Evolutionary conservation across 805 yeast species (phyloP).

Genomic region (Pichia thaimueangensis): DNA sequence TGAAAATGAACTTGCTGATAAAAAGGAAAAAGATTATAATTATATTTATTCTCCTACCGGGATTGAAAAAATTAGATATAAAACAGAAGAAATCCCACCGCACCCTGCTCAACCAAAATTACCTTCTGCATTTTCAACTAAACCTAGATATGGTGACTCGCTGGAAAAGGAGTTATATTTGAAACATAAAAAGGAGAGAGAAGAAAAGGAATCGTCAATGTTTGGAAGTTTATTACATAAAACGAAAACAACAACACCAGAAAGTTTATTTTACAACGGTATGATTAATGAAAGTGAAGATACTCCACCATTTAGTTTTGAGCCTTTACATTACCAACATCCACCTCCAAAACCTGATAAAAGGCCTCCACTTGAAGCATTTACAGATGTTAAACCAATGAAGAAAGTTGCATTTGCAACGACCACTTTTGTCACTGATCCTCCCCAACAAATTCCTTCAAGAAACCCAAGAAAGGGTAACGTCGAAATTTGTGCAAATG

Average conservation of each 20-base stretch:
- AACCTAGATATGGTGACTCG: slow-evolving; percentile 26
- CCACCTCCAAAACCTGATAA: slow-evolving; percentile 27
- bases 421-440: slow-evolving; percentile 67
- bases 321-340: slow-evolving; percentile 19
- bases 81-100: slow-evolving; percentile 41
- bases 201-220: slow-evolving; percentile 18
- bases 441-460: slow-evolving; percentile 93
- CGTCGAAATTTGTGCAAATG: slow-evolving; percentile 37
- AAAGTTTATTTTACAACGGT: slow-evolving; percentile 14
- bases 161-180: slow-evolving; percentile 20
- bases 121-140: slow-evolving; percentile 41
- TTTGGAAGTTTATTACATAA: slow-evolving; percentile 29
- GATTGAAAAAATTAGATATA: slow-evolving; percentile 26
- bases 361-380: slow-evolving; percentile 25
- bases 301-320: slow-evolving; percentile 17
- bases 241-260: slow-evolving; percentile 20
- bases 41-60: slow-evolving; percentile 22
- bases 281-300: slow-evolving; percentile 19
- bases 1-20: background rate
- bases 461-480: slow-evolving; percentile 76
- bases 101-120: slow-evolving; percentile 42
- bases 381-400: slow-evolving; percentile 32
- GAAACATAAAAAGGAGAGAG: slow-evolving; percentile 16
- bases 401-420: slow-evolving; percentile 73
- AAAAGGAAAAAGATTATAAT: slow-evolving; percentile 11